Evolutionary conservation across 306 rosid species (phyloP).

Genomic region (Begonia loranthoides): DNA sequence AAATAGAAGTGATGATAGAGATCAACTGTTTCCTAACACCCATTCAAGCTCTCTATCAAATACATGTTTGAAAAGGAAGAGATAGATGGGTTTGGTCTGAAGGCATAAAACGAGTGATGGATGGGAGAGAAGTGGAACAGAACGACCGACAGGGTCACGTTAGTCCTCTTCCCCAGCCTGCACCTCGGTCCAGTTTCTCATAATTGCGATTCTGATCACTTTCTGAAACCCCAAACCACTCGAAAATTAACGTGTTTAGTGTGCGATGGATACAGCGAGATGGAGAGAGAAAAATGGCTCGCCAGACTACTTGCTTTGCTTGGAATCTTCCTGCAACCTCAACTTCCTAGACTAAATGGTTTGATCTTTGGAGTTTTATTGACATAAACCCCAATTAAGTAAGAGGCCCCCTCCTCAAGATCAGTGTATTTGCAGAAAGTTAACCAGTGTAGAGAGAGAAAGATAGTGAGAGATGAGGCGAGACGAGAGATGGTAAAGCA

Average conservation of each 20-base stretch:
- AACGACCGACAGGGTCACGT: slow-evolving; percentile 79
- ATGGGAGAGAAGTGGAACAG: slow-evolving; percentile 11
- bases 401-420: no score
- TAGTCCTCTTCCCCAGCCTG: slow-evolving; percentile 57
- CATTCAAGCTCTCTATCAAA: slow-evolving; percentile 25
- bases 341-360: background rate
- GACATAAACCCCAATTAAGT: slow-evolving; percentile 25
- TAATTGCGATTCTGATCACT: slow-evolving; percentile 35
- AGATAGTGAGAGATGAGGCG: no score
- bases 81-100: background rate
- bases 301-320: slow-evolving; percentile 11
- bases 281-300: slow-evolving; percentile 1
- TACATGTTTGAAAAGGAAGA: background rate
- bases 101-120: background rate
- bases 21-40: slow-evolving; percentile 61
- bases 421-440: no score
- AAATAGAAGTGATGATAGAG: background rate
- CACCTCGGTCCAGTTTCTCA: slow-evolving; percentile 53
- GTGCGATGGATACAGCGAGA: slow-evolving; percentile 1
- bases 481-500: no score
- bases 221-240: slow-evolving; percentile 32
- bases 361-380: background rate
- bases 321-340: slow-evolving; percentile 32
- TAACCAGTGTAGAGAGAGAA: no score
- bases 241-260: slow-evolving; percentile 21